Evolutionary conservation across 1,139 yeast species (phyloP).

Genomic region (Pichia sp.): DNA sequence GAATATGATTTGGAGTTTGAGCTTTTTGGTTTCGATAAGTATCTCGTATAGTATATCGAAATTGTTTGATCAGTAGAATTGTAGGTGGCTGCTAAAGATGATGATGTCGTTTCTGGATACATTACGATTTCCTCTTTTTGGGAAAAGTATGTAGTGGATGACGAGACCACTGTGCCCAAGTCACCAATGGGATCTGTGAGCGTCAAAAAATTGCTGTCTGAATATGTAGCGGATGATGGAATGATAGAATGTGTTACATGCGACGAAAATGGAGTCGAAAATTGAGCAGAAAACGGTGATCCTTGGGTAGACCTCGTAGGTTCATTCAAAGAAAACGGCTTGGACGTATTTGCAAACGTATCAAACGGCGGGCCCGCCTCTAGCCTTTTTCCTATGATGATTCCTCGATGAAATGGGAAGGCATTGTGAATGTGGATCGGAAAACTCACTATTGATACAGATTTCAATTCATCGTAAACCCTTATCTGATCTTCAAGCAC

Average conservation of each 20-base stretch:
- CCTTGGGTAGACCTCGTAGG: slow-evolving; percentile 10
- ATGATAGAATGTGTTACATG: neutral
- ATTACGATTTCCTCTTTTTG: slow-evolving; percentile 52
- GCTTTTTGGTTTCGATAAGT: slow-evolving; percentile 32
- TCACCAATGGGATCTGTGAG: slow-evolving; percentile 69
- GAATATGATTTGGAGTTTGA: slow-evolving; percentile 19
- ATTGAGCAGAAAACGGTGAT: slow-evolving; percentile 13
- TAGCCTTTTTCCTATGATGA: slow-evolving; percentile 33
- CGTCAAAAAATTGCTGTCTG: slow-evolving; percentile 45
- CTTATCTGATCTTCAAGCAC: slow-evolving; percentile 50
- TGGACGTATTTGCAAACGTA: neutral
- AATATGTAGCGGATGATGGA: slow-evolving; percentile 14
- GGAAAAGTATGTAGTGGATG: slow-evolving; percentile 65
- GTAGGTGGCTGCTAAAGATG: slow-evolving; percentile 51
- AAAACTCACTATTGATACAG: slow-evolving; percentile 53
- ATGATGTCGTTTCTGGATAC: slow-evolving; percentile 42
- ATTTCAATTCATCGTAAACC: slow-evolving; percentile 56
- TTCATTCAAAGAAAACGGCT: neutral
- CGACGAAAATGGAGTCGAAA: slow-evolving; percentile 8
- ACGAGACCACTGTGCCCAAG: slow-evolving; percentile 61
- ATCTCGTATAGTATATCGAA: slow-evolving; percentile 49
- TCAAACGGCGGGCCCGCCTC: slow-evolving; percentile 15
- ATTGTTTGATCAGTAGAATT: slow-evolving; percentile 44
- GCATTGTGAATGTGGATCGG: slow-evolving; percentile 60
- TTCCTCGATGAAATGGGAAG: slow-evolving; percentile 58